Evolutionary conservation across 2,329 filamentous ascomycete species (phyloP).

Genomic region (Colletotrichum ledebouriae): DNA sequence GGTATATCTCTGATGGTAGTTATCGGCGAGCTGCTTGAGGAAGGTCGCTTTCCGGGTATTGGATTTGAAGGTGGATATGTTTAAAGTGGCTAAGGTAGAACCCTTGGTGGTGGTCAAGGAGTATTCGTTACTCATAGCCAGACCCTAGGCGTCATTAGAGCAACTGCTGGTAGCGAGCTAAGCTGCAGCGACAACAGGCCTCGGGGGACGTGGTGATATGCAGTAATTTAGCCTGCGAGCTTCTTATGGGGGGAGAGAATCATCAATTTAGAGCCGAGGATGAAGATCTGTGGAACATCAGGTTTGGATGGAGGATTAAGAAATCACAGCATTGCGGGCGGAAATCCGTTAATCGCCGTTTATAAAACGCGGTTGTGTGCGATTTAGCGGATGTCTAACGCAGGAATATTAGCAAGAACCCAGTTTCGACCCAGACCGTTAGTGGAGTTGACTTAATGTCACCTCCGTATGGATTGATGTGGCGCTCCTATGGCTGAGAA

Average conservation of each 20-base stretch:
- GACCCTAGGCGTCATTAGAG: neutral
- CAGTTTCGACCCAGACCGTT: neutral
- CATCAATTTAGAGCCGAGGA: neutral
- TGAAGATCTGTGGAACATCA: conserved; percentile 1
- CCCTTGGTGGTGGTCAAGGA: neutral
- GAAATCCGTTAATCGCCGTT: neutral
- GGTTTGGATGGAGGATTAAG: neutral
- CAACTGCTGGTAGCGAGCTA: neutral
- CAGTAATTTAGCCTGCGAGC: neutral
- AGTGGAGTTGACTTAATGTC: conserved; percentile 3
- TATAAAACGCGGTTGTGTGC: neutral
- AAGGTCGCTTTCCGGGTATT: neutral
- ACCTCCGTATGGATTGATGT: conserved; percentile 1
- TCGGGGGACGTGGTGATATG: neutral
- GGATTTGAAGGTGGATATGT: neutral
- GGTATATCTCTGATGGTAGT: neutral
- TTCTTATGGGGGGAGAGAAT: neutral
- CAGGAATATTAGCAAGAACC: neutral
- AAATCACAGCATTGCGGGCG: conserved; percentile 1
- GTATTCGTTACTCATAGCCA: conserved; percentile 1
- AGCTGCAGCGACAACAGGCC: neutral
- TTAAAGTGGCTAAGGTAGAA: neutral
- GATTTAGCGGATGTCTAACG: neutral
- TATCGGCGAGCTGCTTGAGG: neutral
- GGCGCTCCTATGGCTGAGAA: neutral